These are phyloP conservation scores for Venturia pyrina DNA, from an alignment of 2,329 filamentous ascomycete species.

Conservation along the genomic window DNA sequence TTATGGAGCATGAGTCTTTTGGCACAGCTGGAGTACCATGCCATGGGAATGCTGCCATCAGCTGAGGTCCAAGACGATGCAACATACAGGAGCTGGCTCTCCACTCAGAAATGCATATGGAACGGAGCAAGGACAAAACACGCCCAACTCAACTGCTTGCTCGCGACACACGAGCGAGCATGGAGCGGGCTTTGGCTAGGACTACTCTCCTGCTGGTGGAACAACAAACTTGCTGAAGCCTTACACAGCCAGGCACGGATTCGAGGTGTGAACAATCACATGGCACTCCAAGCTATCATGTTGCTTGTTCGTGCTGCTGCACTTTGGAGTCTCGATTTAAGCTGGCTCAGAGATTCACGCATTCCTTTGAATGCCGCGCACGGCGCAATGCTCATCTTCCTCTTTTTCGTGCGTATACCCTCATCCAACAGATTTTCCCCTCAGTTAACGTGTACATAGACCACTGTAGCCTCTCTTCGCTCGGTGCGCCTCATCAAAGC, in stretches of 20 bases:
- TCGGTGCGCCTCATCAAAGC: slow-evolving; percentile 46
- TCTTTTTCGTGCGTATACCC: slow-evolving; percentile 21
- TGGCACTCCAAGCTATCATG: slow-evolving; percentile 52
- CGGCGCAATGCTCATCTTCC: slow-evolving; percentile 42
- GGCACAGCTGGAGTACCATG: slow-evolving; percentile 27
- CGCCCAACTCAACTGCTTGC: slow-evolving; percentile 19
- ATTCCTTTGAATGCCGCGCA: slow-evolving; percentile 42
- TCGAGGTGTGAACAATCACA: slow-evolving; percentile 53
- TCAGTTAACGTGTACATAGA: slow-evolving; percentile 10
- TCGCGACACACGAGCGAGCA: slow-evolving; percentile 17
- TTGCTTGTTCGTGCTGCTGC: slow-evolving; percentile 43
- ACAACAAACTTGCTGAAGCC: slow-evolving; percentile 55
- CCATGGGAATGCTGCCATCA: slow-evolving; percentile 19
- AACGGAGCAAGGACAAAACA: neutral
- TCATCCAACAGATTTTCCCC: neutral
- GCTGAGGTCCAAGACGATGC: slow-evolving; percentile 17
- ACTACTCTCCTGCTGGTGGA: slow-evolving; percentile 54
- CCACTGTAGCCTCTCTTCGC: slow-evolving; percentile 30
- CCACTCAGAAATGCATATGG: neutral
- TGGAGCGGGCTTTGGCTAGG: slow-evolving; percentile 36
- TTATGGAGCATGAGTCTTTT: slow-evolving; percentile 30
- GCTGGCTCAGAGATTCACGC: neutral
- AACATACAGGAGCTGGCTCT: neutral
- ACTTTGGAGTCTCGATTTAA: slow-evolving; percentile 22
- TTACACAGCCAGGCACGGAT: slow-evolving; percentile 46